Percentiles rank a stretch among this genome's conserved stretches.
phyloP scores from a whole-genome alignment of 331 rosid species.

The Quercus tomentella region DNA sequence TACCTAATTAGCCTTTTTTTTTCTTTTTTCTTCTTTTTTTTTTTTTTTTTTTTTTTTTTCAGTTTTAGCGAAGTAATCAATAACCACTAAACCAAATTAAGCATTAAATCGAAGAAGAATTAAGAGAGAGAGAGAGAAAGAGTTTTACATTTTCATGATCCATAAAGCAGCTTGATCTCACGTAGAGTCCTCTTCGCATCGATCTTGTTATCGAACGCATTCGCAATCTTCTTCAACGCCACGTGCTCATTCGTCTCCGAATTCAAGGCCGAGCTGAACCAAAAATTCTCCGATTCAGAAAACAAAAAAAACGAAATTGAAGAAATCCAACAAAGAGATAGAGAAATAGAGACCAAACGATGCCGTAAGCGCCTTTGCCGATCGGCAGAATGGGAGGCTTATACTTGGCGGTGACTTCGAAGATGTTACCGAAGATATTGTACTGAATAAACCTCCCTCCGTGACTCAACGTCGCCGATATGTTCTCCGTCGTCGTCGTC shows the following conservation, averaged over 20 bases:
- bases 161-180: conserved; percentile 97
- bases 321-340: neutral
- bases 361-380: conserved; percentile 99
- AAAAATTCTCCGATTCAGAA: neutral
- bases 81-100: too few species aligned
- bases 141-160: conserved; percentile 80
- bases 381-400: conserved; percentile 99
- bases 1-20: too few species aligned
- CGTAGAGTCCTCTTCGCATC: conserved; percentile 99
- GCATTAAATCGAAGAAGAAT: too few species aligned
- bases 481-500: conserved; percentile 70
- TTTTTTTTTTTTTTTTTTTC: too few species aligned
- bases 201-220: conserved; percentile 95
- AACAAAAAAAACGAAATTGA: neutral
- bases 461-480: conserved; percentile 93
- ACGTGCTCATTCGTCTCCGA: conserved; percentile 94
- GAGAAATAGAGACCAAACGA: conserved; percentile 66
- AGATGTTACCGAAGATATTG: conserved; percentile 92
- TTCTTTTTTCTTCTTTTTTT: too few species aligned
- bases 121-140: too few species aligned
- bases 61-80: too few species aligned
- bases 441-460: conserved; percentile 97
- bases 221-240: conserved; percentile 96
- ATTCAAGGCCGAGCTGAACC: conserved; percentile 71
- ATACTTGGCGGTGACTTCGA: conserved; percentile 96